Conservation (phyloP, 2,329 filamentous ascomycete genomes). For the Aureobasidium sp. region DNA sequence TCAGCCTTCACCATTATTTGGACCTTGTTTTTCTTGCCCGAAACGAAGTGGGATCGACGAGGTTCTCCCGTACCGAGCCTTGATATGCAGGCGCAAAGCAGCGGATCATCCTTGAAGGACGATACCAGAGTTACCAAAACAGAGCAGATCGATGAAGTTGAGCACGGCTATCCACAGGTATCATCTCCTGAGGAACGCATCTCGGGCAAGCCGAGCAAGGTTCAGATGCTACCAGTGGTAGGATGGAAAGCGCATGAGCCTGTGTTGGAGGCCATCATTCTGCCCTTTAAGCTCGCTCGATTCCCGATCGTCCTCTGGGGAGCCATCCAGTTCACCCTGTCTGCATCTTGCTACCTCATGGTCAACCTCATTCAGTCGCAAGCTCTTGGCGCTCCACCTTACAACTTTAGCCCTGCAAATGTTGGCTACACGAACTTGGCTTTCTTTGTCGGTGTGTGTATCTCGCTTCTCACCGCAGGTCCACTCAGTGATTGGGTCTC, state of each 20-base stretch:
- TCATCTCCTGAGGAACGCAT: neutral
- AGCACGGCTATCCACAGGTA: neutral
- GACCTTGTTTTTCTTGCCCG: constrained; percentile 36
- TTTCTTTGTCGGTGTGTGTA: constrained; percentile 35
- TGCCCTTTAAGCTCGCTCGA: neutral
- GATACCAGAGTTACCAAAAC: neutral
- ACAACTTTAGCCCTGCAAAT: neutral
- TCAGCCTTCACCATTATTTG: constrained; percentile 40
- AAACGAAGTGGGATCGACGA: neutral
- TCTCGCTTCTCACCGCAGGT: constrained; percentile 44
- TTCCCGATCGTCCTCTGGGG: neutral
- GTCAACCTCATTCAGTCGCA: neutral
- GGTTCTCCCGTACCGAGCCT: no score
- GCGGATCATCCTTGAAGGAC: neutral
- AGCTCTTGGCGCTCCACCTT: neutral
- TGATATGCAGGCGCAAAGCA: neutral
- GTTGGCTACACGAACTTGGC: constrained; percentile 41
- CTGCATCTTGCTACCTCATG: neutral
- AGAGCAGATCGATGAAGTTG: neutral
- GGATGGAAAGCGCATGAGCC: neutral
- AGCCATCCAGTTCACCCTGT: neutral
- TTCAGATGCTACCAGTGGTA: neutral
- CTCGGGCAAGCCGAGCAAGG: neutral
- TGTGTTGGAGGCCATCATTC: neutral
- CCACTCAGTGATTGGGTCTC: constrained; percentile 48